phyloP scores from a whole-genome alignment of 2,329 filamentous ascomycete genomes.

The Hyphodiscus sp. region DNA sequence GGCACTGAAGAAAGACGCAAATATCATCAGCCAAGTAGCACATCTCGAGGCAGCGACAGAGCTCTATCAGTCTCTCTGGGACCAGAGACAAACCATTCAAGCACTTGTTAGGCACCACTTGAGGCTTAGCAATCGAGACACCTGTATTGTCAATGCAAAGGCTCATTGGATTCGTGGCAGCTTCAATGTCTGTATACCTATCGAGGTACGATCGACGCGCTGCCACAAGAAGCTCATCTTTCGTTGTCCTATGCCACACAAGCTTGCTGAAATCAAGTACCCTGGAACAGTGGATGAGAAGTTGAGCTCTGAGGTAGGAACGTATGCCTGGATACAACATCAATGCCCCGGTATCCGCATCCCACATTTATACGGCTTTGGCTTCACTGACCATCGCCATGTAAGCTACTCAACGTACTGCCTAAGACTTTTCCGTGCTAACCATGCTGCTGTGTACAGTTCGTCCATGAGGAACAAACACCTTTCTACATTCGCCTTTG shows the following conservation, averaged over 20 bases:
- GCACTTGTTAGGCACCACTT: constrained; percentile 23
- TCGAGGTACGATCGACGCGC: constrained; percentile 23
- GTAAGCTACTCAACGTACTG: constrained; percentile 10
- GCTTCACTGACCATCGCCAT: constrained; percentile 21
- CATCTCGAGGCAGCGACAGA: not conserved
- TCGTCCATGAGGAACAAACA: constrained; percentile 11
- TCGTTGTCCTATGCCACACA: constrained; percentile 24
- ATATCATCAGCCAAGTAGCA: constrained; percentile 6
- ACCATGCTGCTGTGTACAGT: constrained; percentile 7
- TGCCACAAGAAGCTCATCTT: constrained; percentile 22
- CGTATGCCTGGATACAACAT: constrained; percentile 31
- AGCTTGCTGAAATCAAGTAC: constrained; percentile 21
- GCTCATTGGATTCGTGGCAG: constrained; percentile 29
- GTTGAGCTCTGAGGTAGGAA: constrained; percentile 29
- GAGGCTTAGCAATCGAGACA: constrained; percentile 18
- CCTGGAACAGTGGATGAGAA: constrained; percentile 31
- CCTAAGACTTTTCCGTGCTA: not conserved
- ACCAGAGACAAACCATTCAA: constrained; percentile 17
- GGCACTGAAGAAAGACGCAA: constrained; percentile 2
- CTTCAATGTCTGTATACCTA: constrained; percentile 32
- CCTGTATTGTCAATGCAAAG: constrained; percentile 23
- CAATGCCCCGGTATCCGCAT: constrained; percentile 27
- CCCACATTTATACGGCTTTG: constrained; percentile 26
- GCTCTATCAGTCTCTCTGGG: constrained; percentile 17
- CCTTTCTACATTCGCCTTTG: constrained; percentile 16